Base-by-base conservation (phyloP, 176 grass and related monocot genomes). In the Ensete glaucum region DNA sequence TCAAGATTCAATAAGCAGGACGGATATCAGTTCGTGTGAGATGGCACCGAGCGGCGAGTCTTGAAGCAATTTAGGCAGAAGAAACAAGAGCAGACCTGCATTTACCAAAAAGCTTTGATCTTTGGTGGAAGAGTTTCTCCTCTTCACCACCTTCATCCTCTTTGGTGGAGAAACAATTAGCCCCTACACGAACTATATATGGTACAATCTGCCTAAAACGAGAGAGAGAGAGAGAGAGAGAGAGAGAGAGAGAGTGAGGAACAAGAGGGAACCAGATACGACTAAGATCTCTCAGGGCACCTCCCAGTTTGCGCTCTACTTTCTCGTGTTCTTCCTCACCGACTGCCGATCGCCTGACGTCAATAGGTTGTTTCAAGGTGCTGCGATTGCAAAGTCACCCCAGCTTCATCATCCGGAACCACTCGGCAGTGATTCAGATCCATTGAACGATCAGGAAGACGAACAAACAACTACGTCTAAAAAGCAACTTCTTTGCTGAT, bases 401-500 rank as follows among this genome's bases (percentile, higher is more conserved):
- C 58, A 22, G 58, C 3, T 62, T 65, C 63, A 27, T 26, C 23
- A 27, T 26, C 63, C 63, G 6, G 26, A 65, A 65, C 6, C 13
- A 62, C 7, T 4, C 3, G n/a, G 10, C 8, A 29, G 63, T 9
- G 3, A 27, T 27, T 65, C 24, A 65, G 22, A 65, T 13, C 4
- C 63, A 26, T 11, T 65, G 13, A 26, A 9, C 43, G 19, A 51
- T 50, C 21, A 34, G 5, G 51, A 57, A 74, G 52, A 57, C 11
- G 14, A 57, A 13, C 68, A 71, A 8, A 14, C 11, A 74, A 23
- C 12, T 53, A 9, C 72, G 56, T 29, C 74, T 80, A 73, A 80
- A 52, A 74, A 77, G 69, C 25, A 26, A 26, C 71, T 82, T 9
- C 50, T 65, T 58, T 23, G 59, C 52, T 63, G 57, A 67, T 17